Evolutionary conservation across 169 alveolate genomes (phyloP).

Genomic region (Perkinsus olseni): DNA sequence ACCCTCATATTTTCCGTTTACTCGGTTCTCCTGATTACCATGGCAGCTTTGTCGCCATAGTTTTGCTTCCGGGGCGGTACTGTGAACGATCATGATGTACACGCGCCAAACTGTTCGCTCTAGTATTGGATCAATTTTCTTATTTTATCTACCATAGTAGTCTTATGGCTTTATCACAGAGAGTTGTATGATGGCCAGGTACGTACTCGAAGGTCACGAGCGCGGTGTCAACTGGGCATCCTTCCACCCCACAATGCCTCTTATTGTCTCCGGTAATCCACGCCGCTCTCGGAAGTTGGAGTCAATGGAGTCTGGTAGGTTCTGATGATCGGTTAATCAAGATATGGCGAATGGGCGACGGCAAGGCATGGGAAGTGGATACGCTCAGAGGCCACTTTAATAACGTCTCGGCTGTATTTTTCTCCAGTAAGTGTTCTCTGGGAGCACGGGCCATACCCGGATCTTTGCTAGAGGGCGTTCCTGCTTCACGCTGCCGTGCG

Average conservation of each 20-base stretch:
- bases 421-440: constrained; percentile 66
- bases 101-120: too few species aligned
- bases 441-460: too few species aligned
- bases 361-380: constrained; percentile 87
- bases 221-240: constrained; percentile 93
- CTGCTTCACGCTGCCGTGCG: too few species aligned
- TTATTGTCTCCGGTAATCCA: constrained; percentile 65
- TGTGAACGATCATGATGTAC: too few species aligned
- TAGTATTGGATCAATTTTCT: too few species aligned
- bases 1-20: too few species aligned
- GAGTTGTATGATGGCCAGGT: constrained; percentile 34
- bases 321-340: constrained; percentile 49
- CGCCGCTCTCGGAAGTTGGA: neutral
- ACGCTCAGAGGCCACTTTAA: constrained; percentile 84
- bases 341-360: constrained; percentile 58
- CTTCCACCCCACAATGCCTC: constrained; percentile 80
- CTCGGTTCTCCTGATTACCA: too few species aligned
- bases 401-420: constrained; percentile 82
- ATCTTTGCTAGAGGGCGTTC: too few species aligned
- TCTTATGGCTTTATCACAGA: neutral
- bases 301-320: constrained; percentile 10
- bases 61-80: too few species aligned
- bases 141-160: too few species aligned
- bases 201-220: constrained; percentile 91
- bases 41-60: too few species aligned